Percentiles rank a stretch among this genome's conserved stretches.
Conservation (phyloP, 2,329 filamentous ascomycete species). For the Colletotrichum sp. region DNA sequence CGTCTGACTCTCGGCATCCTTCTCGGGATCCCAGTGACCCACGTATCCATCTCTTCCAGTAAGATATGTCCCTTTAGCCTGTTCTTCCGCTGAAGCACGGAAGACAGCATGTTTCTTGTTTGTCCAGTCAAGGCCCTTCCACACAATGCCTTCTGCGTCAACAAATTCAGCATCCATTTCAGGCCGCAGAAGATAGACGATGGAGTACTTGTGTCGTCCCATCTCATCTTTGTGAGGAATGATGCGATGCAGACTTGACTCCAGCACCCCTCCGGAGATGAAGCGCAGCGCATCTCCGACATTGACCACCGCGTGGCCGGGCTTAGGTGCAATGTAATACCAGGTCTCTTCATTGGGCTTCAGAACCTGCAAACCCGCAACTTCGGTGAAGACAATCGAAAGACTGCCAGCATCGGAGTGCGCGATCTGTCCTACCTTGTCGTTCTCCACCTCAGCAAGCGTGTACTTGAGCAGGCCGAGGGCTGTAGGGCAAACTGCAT, state of each 20-base stretch:
- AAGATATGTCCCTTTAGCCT: neutral
- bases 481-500: neutral
- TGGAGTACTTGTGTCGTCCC: slow-evolving; percentile 23
- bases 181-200: slow-evolving; percentile 25
- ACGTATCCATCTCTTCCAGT: slow-evolving; percentile 3
- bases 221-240: slow-evolving; percentile 21
- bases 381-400: slow-evolving; percentile 25
- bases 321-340: slow-evolving; percentile 22
- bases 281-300: slow-evolving; percentile 22
- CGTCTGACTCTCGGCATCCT: neutral
- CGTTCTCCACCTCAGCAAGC: neutral
- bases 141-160: slow-evolving; percentile 14
- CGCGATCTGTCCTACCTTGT: slow-evolving; percentile 11
- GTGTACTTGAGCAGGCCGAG: slow-evolving; percentile 2
- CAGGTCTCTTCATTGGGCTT: slow-evolving; percentile 19
- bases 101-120: slow-evolving; percentile 26
- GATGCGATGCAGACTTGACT: slow-evolving; percentile 23
- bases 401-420: slow-evolving; percentile 26
- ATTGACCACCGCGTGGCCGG: slow-evolving; percentile 15
- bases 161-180: slow-evolving; percentile 24
- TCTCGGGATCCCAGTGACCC: slow-evolving; percentile 1
- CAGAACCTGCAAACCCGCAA: slow-evolving; percentile 22
- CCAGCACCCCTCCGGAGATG: slow-evolving; percentile 10
- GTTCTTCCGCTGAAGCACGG: neutral
- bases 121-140: slow-evolving; percentile 25